Percentiles rank a stretch among this genome's conserved stretches.
phyloP scores from a whole-genome alignment of 2,329 filamentous ascomycete genomes.

The Parastagonospora avenae region DNA sequence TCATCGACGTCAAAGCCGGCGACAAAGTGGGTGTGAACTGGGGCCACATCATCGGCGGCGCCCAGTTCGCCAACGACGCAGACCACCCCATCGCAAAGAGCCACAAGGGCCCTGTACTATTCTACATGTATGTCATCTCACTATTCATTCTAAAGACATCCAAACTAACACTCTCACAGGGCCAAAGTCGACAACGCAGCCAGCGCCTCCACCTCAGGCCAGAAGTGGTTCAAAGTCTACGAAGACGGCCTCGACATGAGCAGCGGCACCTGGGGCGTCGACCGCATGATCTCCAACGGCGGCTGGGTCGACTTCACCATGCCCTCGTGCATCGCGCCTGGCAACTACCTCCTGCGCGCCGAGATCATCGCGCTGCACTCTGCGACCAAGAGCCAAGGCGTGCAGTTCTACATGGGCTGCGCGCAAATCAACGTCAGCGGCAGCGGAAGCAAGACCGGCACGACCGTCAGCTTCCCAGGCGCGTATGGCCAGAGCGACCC shows the following conservation, averaged over 20 bases:
- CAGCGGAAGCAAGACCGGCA: constrained; percentile 24
- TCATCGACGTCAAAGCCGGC: constrained; percentile 58
- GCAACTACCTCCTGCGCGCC: constrained; percentile 51
- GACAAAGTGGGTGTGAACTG: constrained; percentile 60
- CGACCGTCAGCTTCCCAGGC: constrained; percentile 42
- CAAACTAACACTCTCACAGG: constrained; percentile 11
- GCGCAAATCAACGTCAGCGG: constrained; percentile 43
- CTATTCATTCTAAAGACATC: constrained; percentile 1
- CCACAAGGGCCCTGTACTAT: constrained; percentile 53
- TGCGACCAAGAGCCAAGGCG: constrained; percentile 38
- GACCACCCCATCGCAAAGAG: constrained; percentile 57
- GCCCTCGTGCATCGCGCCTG: constrained; percentile 42
- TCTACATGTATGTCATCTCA: constrained; percentile 40
- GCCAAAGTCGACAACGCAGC: constrained; percentile 51
- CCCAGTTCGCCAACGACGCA: constrained; percentile 52
- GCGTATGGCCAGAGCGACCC: constrained; percentile 39
- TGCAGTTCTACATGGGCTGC: constrained; percentile 51
- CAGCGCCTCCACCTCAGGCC: constrained; percentile 42
- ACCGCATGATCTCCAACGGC: constrained; percentile 53
- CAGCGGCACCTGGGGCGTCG: constrained; percentile 55
- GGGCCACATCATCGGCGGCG: constrained; percentile 61
- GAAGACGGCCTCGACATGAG: constrained; percentile 46
- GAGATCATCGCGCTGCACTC: constrained; percentile 55
- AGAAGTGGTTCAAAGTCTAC: constrained; percentile 51
- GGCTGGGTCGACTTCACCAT: constrained; percentile 54